Base-by-base conservation (phyloP, 805 yeast genomes). In the Ogataea ganodermae region DNA sequence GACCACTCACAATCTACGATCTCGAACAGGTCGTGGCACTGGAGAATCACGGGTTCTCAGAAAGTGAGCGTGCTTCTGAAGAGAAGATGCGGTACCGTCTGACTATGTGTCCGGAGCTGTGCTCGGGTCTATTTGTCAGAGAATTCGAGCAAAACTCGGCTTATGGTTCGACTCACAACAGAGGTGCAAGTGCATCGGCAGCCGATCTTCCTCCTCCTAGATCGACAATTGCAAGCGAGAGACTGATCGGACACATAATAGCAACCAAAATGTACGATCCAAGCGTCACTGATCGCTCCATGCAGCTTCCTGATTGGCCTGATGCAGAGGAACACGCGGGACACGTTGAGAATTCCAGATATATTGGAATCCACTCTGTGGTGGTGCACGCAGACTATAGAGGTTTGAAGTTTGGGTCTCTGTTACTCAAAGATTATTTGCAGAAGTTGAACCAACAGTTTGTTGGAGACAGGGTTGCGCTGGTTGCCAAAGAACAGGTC, bases 361-460 rank as follows among this genome's bases (percentile, higher is more conserved):
- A 75, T 33, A 81, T 92, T 49, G 97, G 91, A 3, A 75, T 92
- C 41, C 98, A 94, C 65, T 81, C 94, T 3, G 70, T 92, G 20
- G 91, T 82, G 2, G 80, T 94, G 22, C 81, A 81, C 56, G 87
- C 90, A 18, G 80, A 81, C 32, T 89, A 81, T 76, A 89, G 84
- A 64, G 88, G 91, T 49, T 79, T 82, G 67, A 88, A 87, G 62
- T 72, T 94, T 49, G 98, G 96, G 7, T 80, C 96, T 12, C 72
- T 90, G 49, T 70, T 92, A 61, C 68, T 92, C 59, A 89, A 86
- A 57, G 99, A 92, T 68, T 94, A 88, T 69, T 78, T 91, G 51
- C 97, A 94, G 67, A 88, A 92, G 62, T 72, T 92, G 66, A 80
- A 89, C 41, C 89, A 89, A 64, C 96, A 90, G 64, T 89, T 83